Base-by-base conservation (phyloP, 495 filamentous ascomycete species). In the Sordaria brevicollis region DNA sequence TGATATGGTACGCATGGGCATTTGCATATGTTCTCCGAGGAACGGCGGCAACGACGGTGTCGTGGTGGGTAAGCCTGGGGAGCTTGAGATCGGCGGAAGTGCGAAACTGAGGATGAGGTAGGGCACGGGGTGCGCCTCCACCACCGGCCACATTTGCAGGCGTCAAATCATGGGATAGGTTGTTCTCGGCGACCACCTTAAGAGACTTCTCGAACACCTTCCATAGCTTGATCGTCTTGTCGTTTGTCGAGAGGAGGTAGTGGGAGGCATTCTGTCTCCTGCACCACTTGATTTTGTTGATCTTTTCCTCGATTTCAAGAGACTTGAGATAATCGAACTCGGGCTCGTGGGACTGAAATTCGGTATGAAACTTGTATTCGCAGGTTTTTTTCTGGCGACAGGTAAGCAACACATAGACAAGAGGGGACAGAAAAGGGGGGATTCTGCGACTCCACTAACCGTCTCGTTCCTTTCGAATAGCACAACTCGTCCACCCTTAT, bases 281-380 rank as follows among this genome's bases (percentile, higher is more conserved):
- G 80, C 95, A 99, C 95, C 95, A 99, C 84, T 98, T 99, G 81
- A 99, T 99, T 85, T 99, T 99, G 86, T 99, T 99, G 87, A 99
- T 99, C 85, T 99, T 99, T 83, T 99, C 95, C 86, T 99, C 95
- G 74, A 99, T 99, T 83, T 99, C 95, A 70, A 99, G 86, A 25
- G 95, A 99, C 83, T 99, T 99, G 69, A 99, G 88, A 80, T 99
- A 99, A 78, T 99, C 95, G 80, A 99, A 99, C 80, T 99, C 95
- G 25, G 95, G 95, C 79, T 99, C 95, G 81, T 99, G 95, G 68
- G 95, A 99, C 86, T 99, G 95, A 72, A 99, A 99, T 78, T 99
- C 95, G 76, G 95, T 99, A 79, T 99, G 95, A 81, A 99, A 99
- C 80, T 99, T 99, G 86, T 99, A 99, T 81, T 99, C 95, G 87